Evolutionary conservation across 2,329 filamentous ascomycete species (phyloP), one percentile per base, ranked within the genome.

Genomic region (Monosporascus cannonballus): DNA sequence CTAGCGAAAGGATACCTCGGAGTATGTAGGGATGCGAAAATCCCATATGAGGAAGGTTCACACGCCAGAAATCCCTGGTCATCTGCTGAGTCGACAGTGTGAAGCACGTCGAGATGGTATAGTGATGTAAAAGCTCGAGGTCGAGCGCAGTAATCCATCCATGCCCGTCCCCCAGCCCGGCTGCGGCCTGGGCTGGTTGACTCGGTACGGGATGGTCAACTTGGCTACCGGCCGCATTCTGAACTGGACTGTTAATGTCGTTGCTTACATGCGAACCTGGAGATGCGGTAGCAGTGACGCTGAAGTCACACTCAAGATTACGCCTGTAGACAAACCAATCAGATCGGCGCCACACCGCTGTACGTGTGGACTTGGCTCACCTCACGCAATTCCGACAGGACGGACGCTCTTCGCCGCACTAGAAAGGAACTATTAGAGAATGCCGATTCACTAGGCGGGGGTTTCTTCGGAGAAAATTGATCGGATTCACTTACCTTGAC

Each of bases 101-200:
- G n/a, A 69, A 65, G 49, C 71, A 72, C 1, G 78, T 81, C 9
- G 71, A 73, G 1, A 72, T 75, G 45, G 71, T 73, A 56, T 72
- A 81, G 63, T 81, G 76, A 59, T 81, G 76, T 6, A 82, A 67
- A 2, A 82, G 70, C 56, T 81, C 76, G 8, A 80, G 68, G 46
- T 80, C 76, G 11, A 71, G 59, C 41, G 53, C 64, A 44, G 53
- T 65, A 22, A 61, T 59, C 56, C 58, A 61, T 20, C 55, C 50
- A 24, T 24, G 11, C 14, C 41, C 49, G 20, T 57, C 48, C 2
- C 48, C 49, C 17, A 53, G 50, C 9, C 55, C 53, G 34, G 48
- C 20, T 22, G 51, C 50, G 24, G 27, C 9, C 27, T 30, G 27
- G 27, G 27, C 27, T 30, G 1, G 27, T 30, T 9, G 27, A 30